Percentiles rank a stretch among this genome's conserved stretches.
Conservation (phyloP, 2,329 filamentous ascomycete genomes). For the Apiospora aurea region DNA sequence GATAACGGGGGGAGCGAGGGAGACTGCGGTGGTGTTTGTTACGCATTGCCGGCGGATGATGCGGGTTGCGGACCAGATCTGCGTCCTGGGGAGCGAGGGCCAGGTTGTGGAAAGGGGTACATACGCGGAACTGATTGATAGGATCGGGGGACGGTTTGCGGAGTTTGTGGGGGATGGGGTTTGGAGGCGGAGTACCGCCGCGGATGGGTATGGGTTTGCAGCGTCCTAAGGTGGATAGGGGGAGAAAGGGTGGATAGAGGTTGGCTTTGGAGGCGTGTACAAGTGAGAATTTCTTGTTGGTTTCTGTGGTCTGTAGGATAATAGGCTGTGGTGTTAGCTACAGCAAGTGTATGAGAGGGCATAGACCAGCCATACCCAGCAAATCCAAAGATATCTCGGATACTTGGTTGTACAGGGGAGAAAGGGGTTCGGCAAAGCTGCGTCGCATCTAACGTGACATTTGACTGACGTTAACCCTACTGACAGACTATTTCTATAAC, state of each 20-base stretch:
- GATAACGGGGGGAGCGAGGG: background rate
- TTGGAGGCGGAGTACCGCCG: background rate
- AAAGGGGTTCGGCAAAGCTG: too few species aligned
- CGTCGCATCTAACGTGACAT: too few species aligned
- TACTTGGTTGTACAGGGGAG: too few species aligned
- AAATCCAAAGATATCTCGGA: too few species aligned
- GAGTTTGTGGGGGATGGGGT: constrained; percentile 48
- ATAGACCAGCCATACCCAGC: too few species aligned
- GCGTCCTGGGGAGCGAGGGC: constrained; percentile 72
- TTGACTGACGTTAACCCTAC: too few species aligned
- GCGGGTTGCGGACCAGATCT: constrained; percentile 64
- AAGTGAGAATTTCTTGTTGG: background rate
- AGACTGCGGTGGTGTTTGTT: constrained; percentile 74
- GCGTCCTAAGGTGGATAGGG: background rate
- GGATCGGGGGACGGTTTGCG: constrained; percentile 52
- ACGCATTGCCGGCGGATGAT: constrained; percentile 91
- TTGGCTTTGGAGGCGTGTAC: background rate
- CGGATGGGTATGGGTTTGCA: constrained; percentile 5
- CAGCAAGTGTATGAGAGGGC: background rate
- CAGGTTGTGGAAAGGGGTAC: constrained; percentile 71
- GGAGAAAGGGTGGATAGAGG: background rate
- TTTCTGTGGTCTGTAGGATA: background rate
- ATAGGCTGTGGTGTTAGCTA: too few species aligned
- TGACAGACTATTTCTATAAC: too few species aligned
- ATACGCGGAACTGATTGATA: constrained; percentile 65